These are phyloP conservation scores for Albifimbria verrucaria DNA, from an alignment of 2,329 filamentous ascomycete species.

Conservation along the genomic window DNA sequence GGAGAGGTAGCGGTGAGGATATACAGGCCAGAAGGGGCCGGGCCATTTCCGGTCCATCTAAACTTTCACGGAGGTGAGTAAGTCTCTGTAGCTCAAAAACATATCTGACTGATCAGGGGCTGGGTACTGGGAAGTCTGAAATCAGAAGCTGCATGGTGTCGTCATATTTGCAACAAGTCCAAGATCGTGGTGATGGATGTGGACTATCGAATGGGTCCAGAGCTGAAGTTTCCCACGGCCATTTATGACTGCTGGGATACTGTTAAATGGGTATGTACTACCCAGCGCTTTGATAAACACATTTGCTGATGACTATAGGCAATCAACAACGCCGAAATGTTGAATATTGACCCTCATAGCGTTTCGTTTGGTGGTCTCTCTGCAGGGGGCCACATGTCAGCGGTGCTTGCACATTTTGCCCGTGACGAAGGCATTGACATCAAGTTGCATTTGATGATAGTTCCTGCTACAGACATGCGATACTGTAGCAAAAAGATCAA, in stretches of 20 bases:
- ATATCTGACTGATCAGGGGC: slow-evolving; percentile 11
- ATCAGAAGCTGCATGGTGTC: slow-evolving; percentile 22
- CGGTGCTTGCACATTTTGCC: slow-evolving; percentile 30
- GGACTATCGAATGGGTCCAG: slow-evolving; percentile 23
- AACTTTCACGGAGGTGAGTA: slow-evolving; percentile 21
- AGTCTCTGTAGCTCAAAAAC: rapidly evolving
- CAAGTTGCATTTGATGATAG: slow-evolving; percentile 26
- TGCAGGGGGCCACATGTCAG: slow-evolving; percentile 23
- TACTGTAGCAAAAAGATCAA: slow-evolving; percentile 19
- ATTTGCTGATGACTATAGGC: slow-evolving; percentile 3
- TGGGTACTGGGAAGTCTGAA: slow-evolving; percentile 22
- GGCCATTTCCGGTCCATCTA: slow-evolving; percentile 21
- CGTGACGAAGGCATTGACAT: slow-evolving; percentile 25
- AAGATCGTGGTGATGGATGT: slow-evolving; percentile 24
- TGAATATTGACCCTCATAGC: slow-evolving; percentile 14
- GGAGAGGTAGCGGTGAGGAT: slow-evolving; percentile 20
- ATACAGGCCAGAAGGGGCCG: slow-evolving; percentile 21
- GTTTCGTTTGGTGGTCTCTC: slow-evolving; percentile 21
- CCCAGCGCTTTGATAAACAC: not conserved
- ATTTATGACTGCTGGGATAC: slow-evolving; percentile 23
- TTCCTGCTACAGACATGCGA: slow-evolving; percentile 28
- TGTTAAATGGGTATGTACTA: slow-evolving; percentile 22
- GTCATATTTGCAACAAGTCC: slow-evolving; percentile 20
- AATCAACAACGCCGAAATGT: slow-evolving; percentile 4
- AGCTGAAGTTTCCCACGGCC: slow-evolving; percentile 18